Percentiles rank a stretch among this genome's conserved stretches.
phyloP scores from a whole-genome alignment of 129 eudicot genomes.

The Tanacetum coccineum region DNA sequence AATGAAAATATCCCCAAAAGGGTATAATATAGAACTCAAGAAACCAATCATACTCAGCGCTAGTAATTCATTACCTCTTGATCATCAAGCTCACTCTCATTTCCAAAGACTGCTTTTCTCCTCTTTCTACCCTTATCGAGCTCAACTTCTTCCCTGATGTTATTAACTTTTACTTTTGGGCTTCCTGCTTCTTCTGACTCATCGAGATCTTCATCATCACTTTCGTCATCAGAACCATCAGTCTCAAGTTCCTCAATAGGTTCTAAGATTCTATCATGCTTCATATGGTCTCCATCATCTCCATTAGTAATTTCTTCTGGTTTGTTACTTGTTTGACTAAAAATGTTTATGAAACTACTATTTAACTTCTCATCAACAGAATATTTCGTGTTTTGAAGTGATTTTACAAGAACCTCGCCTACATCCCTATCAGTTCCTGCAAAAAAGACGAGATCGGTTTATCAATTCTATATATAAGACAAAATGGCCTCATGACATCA shows the following conservation, averaged over 20 bases:
- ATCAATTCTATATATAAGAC: not conserved
- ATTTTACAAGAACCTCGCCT: conserved; percentile 80
- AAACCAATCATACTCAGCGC: not conserved
- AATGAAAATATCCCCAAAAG: not conserved
- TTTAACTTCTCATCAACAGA: conserved; percentile 68
- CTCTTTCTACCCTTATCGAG: too few relatives aligned
- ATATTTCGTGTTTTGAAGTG: conserved; percentile 74
- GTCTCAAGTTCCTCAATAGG: conserved; percentile 41
- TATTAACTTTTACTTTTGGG: conserved; percentile 31
- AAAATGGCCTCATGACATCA: not conserved
- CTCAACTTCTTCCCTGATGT: conserved; percentile 46
- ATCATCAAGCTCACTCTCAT: conserved; percentile 47
- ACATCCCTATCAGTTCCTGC: conserved; percentile 74
- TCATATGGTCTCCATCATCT: conserved; percentile 35
- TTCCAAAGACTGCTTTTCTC: conserved; percentile 72
- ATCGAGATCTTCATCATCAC: conserved; percentile 42
- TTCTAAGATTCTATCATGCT: conserved; percentile 20
- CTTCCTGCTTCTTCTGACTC: conserved; percentile 22
- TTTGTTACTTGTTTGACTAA: conserved; percentile 42
- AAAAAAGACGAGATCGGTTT: conserved; percentile 8
- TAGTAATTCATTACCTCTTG: conserved; percentile 37
- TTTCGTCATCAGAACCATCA: conserved; percentile 51
- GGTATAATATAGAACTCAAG: not conserved
- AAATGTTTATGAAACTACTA: conserved; percentile 60
- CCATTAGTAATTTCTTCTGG: conserved; percentile 28